Percentiles rank a stretch among this genome's conserved stretches.
These are phyloP conservation scores for Neocatenulostroma microsporum DNA, from an alignment of 2,329 filamentous ascomycete species.

Conservation along the genomic window DNA sequence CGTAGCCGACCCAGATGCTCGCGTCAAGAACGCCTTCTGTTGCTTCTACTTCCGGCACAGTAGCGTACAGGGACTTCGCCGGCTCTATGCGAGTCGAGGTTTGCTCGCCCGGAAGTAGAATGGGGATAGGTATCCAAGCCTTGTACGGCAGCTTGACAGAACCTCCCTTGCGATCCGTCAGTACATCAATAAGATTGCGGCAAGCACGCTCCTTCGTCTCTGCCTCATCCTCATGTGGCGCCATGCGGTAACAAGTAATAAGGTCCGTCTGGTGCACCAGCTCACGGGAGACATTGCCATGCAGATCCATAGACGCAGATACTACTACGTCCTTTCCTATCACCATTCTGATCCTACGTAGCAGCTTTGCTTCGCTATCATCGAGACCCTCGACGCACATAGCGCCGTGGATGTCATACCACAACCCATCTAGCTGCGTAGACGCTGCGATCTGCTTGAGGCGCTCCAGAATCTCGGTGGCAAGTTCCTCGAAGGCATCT, in stretches of 20 bases:
- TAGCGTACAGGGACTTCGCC: slow-evolving; percentile 13
- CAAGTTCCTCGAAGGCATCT: slow-evolving; percentile 14
- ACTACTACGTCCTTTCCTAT: slow-evolving; percentile 13
- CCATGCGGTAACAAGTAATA: slow-evolving; percentile 15
- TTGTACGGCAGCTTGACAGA: slow-evolving; percentile 13
- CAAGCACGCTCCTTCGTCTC: slow-evolving; percentile 16
- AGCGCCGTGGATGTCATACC: slow-evolving; percentile 17
- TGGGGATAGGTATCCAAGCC: slow-evolving; percentile 16
- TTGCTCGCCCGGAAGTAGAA: slow-evolving; percentile 15
- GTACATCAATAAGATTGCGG: slow-evolving; percentile 11
- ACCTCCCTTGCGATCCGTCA: too few relatives aligned
- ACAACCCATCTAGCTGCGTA: slow-evolving; percentile 12
- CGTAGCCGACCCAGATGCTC: slow-evolving; percentile 17
- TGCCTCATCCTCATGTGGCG: slow-evolving; percentile 15
- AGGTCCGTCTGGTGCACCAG: slow-evolving; percentile 13
- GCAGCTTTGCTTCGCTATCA: slow-evolving; percentile 15
- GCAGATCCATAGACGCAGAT: slow-evolving; percentile 17
- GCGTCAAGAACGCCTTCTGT: slow-evolving; percentile 13
- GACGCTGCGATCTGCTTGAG: slow-evolving; percentile 3
- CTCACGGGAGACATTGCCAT: slow-evolving; percentile 16
- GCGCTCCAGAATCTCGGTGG: slow-evolving; percentile 11
- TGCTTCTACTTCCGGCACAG: slow-evolving; percentile 11
- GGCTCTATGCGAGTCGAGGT: slow-evolving; percentile 16
- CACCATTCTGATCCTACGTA: slow-evolving; percentile 12
- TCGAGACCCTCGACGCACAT: slow-evolving; percentile 16